Evolutionary conservation across 129 eudicot species (phyloP).

Genomic region (Centrapalus pauciflorus): DNA sequence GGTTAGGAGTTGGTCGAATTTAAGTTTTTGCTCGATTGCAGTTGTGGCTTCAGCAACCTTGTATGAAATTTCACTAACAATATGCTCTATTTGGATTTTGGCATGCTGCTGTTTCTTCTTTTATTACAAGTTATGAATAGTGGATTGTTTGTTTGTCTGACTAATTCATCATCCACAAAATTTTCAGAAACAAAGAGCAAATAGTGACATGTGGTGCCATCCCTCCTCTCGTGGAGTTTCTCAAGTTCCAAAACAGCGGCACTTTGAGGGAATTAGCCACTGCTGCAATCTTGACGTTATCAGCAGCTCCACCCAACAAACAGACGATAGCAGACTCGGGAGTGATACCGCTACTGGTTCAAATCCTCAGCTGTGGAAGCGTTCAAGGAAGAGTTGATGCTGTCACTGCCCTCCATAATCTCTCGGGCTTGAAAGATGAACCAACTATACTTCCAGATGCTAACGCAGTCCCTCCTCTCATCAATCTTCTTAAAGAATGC

Average conservation of each 20-base stretch:
- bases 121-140: not conserved
- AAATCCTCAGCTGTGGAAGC: slow-evolving; percentile 62
- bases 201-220: slow-evolving; percentile 71
- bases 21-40: not conserved
- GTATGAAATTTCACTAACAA: not conserved
- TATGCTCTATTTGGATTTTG: not conserved
- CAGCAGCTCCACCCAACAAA: slow-evolving; percentile 64
- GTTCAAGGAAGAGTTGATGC: slow-evolving; percentile 81
- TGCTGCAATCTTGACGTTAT: slow-evolving; percentile 66
- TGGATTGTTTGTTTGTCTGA: slow-evolving; percentile 4
- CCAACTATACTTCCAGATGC: slow-evolving; percentile 40
- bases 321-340: slow-evolving; percentile 58
- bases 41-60: not conserved
- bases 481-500: slow-evolving; percentile 72
- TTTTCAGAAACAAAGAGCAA: slow-evolving; percentile 68
- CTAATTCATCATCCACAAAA: not conserved
- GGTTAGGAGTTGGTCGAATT: not conserved
- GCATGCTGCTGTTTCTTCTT: not conserved
- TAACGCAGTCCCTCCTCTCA: slow-evolving; percentile 57
- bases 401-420: slow-evolving; percentile 72
- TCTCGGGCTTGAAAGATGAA: slow-evolving; percentile 31
- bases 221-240: slow-evolving; percentile 75
- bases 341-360: slow-evolving; percentile 55
- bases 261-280: slow-evolving; percentile 61
- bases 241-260: slow-evolving; percentile 41